Evolutionary conservation across 495 filamentous ascomycete species (phyloP).

Genomic region (Trichocladium antarcticum): DNA sequence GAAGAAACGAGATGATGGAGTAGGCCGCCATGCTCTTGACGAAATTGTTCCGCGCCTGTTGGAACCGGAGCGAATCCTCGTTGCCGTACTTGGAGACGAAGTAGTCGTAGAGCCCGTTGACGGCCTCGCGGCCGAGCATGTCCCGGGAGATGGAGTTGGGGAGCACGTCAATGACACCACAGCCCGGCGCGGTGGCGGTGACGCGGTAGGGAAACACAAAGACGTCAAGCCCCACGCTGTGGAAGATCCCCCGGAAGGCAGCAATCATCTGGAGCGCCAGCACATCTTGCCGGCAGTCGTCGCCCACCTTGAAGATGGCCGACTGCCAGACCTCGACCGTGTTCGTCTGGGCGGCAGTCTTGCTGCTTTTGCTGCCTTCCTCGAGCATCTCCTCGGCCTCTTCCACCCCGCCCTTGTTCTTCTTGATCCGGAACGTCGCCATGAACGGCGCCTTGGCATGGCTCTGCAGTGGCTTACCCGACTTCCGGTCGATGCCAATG

Average conservation of each 20-base stretch:
- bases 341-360: constrained; percentile 26
- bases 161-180: constrained; percentile 94
- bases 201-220: constrained; percentile 96
- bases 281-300: constrained; percentile 96
- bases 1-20: constrained; percentile 89
- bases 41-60: constrained; percentile 92
- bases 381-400: constrained; percentile 37
- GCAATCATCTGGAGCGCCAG: constrained; percentile 96
- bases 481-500: constrained; percentile 94
- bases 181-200: constrained; percentile 95
- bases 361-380: constrained; percentile 28
- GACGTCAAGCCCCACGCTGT: constrained; percentile 85
- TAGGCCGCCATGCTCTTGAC: constrained; percentile 99
- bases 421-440: constrained; percentile 95
- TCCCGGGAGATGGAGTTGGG: constrained; percentile 97
- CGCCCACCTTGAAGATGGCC: constrained; percentile 98
- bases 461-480: constrained; percentile 90
- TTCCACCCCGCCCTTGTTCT: constrained; percentile 46
- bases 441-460: constrained; percentile 98
- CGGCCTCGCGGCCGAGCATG: constrained; percentile 94
- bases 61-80: constrained; percentile 86
- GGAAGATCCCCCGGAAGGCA: constrained; percentile 92
- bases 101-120: constrained; percentile 96
- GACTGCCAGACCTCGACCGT: constrained; percentile 95
- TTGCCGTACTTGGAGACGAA: constrained; percentile 95